Evolutionary conservation across 495 filamentous ascomycete genomes (phyloP).

Genomic region (Aspergillus steynii): DNA sequence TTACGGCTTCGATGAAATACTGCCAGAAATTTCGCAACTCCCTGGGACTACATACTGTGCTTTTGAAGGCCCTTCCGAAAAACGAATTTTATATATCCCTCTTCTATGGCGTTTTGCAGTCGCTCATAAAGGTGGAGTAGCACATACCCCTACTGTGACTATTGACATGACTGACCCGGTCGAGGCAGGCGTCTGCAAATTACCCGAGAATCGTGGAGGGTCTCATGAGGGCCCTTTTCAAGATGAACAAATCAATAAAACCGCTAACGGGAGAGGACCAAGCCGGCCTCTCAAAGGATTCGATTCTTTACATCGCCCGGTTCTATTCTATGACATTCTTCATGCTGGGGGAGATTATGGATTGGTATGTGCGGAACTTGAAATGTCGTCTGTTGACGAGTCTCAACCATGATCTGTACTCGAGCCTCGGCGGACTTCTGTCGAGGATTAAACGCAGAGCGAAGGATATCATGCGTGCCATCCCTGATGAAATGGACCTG

Average conservation of each 20-base stretch:
- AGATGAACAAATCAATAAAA: slow-evolving; percentile 42
- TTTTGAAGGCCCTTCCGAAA: slow-evolving; percentile 40
- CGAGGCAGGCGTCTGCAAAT: slow-evolving; percentile 42
- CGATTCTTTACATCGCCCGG: slow-evolving; percentile 33
- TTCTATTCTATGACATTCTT: slow-evolving; percentile 50
- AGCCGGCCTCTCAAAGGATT: slow-evolving; percentile 21
- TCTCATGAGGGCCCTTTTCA: slow-evolving; percentile 40
- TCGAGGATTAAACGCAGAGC: slow-evolving; percentile 35
- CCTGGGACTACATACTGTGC: slow-evolving; percentile 35
- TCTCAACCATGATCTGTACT: slow-evolving; percentile 46
- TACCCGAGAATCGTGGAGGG: slow-evolving; percentile 48
- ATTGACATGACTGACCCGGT: slow-evolving; percentile 2
- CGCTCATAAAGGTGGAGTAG: slow-evolving; percentile 44
- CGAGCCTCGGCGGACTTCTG: slow-evolving; percentile 44
- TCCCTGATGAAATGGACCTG: slow-evolving; percentile 28
- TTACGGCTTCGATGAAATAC: slow-evolving; percentile 31
- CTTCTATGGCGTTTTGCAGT: slow-evolving; percentile 48
- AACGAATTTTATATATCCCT: slow-evolving; percentile 40
- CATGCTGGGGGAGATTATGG: slow-evolving; percentile 49
- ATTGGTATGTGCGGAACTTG: slow-evolving; percentile 45
- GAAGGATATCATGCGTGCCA: slow-evolving; percentile 19
- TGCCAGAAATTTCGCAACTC: slow-evolving; percentile 40
- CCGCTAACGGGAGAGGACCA: slow-evolving; percentile 19
- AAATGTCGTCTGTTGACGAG: slow-evolving; percentile 46
- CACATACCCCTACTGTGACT: neutral